These are phyloP conservation scores for Backusella parvicylindrica DNA, from an alignment of 192 early-diverging fungal genomes.

Conservation along the genomic window DNA sequence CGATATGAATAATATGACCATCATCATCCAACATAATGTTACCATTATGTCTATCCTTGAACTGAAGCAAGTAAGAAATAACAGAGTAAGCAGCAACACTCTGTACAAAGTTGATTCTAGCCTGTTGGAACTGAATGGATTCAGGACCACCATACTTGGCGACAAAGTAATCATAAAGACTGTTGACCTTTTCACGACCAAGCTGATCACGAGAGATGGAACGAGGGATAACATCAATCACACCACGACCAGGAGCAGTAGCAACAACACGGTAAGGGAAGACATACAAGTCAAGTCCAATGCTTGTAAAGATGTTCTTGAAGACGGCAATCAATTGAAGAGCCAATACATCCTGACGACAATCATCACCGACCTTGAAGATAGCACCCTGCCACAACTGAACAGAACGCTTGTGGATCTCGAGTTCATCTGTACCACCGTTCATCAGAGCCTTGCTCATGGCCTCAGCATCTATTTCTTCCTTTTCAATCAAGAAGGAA, in stretches of 20 bases:
- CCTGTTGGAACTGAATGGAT: constrained; percentile 84
- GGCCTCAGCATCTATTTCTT: constrained; percentile 53
- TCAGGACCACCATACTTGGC: constrained; percentile 89
- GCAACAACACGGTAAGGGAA: constrained; percentile 98
- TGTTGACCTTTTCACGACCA: constrained; percentile 98
- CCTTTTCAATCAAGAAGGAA: constrained; percentile 85
- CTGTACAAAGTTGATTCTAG: constrained; percentile 92
- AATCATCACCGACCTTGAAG: constrained; percentile 99
- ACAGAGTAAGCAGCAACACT: constrained; percentile 95
- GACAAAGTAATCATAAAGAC: constrained; percentile 93
- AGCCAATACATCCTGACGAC: constrained; percentile 97
- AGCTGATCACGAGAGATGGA: constrained; percentile 97
- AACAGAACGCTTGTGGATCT: constrained; percentile 38
- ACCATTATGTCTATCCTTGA: constrained; percentile 99
- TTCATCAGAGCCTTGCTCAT: constrained; percentile 41
- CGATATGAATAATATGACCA: constrained; percentile 96
- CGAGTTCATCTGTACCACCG: constrained; percentile 22
- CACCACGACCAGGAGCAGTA: constrained; percentile 94
- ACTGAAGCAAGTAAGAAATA: constrained; percentile 90
- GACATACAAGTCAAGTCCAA: constrained; percentile 92
- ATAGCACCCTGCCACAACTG: constrained; percentile 84
- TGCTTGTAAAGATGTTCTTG: constrained; percentile 90
- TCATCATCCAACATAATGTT: constrained; percentile 99
- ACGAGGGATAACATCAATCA: constrained; percentile 97
- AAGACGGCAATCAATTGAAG: constrained; percentile 97